These are phyloP conservation scores for Jasminum sambac DNA, from an alignment of 257 asterid genomes.

Conservation along the genomic window DNA sequence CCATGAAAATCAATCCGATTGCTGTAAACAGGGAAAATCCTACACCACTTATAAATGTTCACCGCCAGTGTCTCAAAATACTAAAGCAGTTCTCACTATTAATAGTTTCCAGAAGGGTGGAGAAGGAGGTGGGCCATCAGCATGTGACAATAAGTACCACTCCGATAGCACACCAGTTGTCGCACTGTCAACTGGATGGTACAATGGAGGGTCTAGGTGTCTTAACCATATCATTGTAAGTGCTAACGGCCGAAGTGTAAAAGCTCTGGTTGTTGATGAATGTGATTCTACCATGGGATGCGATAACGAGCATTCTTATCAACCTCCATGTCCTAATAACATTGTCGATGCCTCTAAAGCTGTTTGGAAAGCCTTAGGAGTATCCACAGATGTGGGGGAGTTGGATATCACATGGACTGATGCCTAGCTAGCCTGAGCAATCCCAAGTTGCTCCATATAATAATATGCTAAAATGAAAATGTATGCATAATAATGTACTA, in stretches of 20 bases:
- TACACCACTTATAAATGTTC: constrained; percentile 44
- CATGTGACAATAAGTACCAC: constrained; percentile 43
- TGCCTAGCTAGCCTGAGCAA: neutral
- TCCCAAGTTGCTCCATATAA: neutral
- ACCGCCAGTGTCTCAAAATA: constrained; percentile 28
- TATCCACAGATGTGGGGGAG: constrained; percentile 33
- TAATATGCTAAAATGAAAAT: neutral
- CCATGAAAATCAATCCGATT: constrained; percentile 36
- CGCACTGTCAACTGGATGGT: constrained; percentile 52
- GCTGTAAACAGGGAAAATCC: constrained; percentile 33
- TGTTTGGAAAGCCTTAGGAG: constrained; percentile 45
- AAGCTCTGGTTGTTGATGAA: constrained; percentile 45
- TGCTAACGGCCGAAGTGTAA: constrained; percentile 38
- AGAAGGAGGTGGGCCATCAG: constrained; percentile 46
- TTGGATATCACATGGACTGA: constrained; percentile 29
- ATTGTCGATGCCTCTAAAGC: constrained; percentile 50
- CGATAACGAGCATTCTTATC: constrained; percentile 43
- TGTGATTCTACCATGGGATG: constrained; percentile 54
- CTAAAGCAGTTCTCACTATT: constrained; percentile 39
- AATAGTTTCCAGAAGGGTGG: constrained; percentile 50
- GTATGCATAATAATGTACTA: neutral
- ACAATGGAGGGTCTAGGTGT: constrained; percentile 34
- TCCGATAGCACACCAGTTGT: constrained; percentile 38
- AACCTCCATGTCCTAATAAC: constrained; percentile 51
- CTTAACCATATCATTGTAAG: constrained; percentile 25